Conservation (phyloP, 768 basidiomycete species). For the Tylopilus sp. region DNA sequence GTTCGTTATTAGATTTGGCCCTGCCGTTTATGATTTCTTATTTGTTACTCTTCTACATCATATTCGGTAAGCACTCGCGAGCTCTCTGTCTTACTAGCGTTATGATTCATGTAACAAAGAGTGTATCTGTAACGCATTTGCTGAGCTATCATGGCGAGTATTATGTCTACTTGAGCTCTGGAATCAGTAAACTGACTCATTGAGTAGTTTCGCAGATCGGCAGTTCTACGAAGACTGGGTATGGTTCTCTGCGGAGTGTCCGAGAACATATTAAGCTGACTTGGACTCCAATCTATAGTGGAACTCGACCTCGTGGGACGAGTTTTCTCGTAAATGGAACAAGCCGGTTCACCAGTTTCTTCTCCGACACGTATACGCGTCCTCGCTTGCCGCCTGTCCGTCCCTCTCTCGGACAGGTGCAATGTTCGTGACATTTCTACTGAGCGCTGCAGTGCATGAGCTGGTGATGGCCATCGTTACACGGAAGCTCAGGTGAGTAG, state of each 20-base stretch:
- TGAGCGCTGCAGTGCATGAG: slow-evolving; percentile 89
- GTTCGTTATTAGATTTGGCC: slow-evolving; percentile 79
- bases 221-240: slow-evolving; percentile 98
- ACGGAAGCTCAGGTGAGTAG: slow-evolving; percentile 75
- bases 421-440: slow-evolving; percentile 88
- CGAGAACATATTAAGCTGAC: not conserved
- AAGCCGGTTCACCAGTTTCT: slow-evolving; percentile 94
- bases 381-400: slow-evolving; percentile 70
- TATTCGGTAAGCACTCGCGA: slow-evolving; percentile 55
- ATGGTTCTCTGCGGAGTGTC: not conserved
- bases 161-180: not conserved
- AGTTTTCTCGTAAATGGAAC: slow-evolving; percentile 98
- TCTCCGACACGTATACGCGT: slow-evolving; percentile 92
- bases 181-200: slow-evolving; percentile 1
- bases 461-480: slow-evolving; percentile 96
- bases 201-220: slow-evolving; percentile 84
- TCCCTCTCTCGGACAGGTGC: slow-evolving; percentile 74
- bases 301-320: slow-evolving; percentile 97
- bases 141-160: slow-evolving; percentile 82
- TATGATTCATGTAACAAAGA: slow-evolving; percentile 41
- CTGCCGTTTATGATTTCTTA: slow-evolving; percentile 94
- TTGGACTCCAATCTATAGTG: slow-evolving; percentile 46
- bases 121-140: slow-evolving; percentile 95
- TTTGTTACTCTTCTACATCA: slow-evolving; percentile 80
- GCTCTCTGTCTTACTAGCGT: not conserved